Percentiles rank a stretch among this genome's conserved stretches.
phyloP scores from a whole-genome alignment of 495 filamentous ascomycete species.

The Haplographium delicatum region DNA sequence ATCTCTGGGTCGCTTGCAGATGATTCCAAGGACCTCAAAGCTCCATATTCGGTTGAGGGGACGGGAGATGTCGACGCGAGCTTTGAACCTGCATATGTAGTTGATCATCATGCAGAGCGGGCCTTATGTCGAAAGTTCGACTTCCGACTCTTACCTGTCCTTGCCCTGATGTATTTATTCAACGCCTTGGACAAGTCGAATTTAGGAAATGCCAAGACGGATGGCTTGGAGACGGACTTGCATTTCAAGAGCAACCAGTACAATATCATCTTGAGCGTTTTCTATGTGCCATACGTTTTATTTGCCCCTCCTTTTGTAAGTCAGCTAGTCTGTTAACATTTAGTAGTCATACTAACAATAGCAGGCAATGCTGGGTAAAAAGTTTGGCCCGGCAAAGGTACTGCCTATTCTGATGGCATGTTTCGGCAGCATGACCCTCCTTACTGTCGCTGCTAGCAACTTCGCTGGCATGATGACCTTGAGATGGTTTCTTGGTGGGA shows the following conservation, averaged over 20 bases:
- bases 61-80: neutral
- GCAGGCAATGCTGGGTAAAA: constrained; percentile 64
- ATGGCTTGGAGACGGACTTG: constrained; percentile 37
- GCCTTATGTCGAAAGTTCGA: constrained; percentile 63
- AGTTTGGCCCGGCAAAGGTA: constrained; percentile 56
- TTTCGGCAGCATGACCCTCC: constrained; percentile 1
- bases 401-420: constrained; percentile 63
- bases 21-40: constrained; percentile 5
- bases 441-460: constrained; percentile 41
- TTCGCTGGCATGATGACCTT: constrained; percentile 64
- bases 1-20: constrained; percentile 1
- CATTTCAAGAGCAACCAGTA: constrained; percentile 59
- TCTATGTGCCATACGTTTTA: constrained; percentile 63
- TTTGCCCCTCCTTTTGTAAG: constrained; percentile 41
- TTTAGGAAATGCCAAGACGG: constrained; percentile 66
- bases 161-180: constrained; percentile 64
- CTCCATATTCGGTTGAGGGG: neutral
- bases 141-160: constrained; percentile 53
- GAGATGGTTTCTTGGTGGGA: constrained; percentile 28
- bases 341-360: constrained; percentile 30
- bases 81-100: constrained; percentile 9
- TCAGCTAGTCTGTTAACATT: neutral
- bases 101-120: constrained; percentile 46
- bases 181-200: constrained; percentile 65
- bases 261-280: constrained; percentile 65